phyloP scores from a whole-genome alignment of 176 grass and related monocot species.

The Ananas comosus region DNA sequence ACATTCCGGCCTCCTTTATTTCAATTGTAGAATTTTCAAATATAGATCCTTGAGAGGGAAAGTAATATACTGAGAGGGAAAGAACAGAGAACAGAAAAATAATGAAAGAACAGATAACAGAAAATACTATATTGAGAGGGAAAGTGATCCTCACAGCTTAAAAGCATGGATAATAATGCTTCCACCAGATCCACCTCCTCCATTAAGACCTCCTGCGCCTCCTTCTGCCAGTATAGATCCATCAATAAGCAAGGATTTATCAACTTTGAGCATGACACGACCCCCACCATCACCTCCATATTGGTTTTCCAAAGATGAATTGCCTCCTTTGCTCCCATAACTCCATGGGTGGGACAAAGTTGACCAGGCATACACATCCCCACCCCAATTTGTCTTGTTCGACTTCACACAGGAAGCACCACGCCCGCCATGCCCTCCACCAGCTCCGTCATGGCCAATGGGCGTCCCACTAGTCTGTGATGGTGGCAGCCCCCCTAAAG shows the following conservation, averaged over 20 bases:
- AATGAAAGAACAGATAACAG: slow-evolving; percentile 6
- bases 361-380: slow-evolving; percentile 82
- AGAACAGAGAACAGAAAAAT: neutral
- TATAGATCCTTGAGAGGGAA: no score
- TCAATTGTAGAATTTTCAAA: no score
- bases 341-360: slow-evolving; percentile 56
- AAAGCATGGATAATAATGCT: slow-evolving; percentile 86
- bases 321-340: slow-evolving; percentile 82
- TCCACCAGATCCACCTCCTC: slow-evolving; percentile 82
- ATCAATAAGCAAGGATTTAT: slow-evolving; percentile 37
- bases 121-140: slow-evolving; percentile 3
- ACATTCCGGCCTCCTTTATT: neutral
- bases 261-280: slow-evolving; percentile 42
- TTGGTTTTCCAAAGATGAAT: slow-evolving; percentile 23
- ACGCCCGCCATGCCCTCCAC: slow-evolving; percentile 78
- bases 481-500: slow-evolving; percentile 44
- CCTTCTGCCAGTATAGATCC: slow-evolving; percentile 72
- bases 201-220: slow-evolving; percentile 53
- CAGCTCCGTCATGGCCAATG: slow-evolving; percentile 54
- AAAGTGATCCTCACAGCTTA: slow-evolving; percentile 70
- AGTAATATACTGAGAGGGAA: no score
- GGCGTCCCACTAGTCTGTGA: slow-evolving; percentile 90
- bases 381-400: slow-evolving; percentile 91
- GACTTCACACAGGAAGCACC: slow-evolving; percentile 64
- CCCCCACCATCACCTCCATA: slow-evolving; percentile 75